phyloP scores from a whole-genome alignment of 768 basidiomycete genomes.

The Podaxis pistillaris region DNA sequence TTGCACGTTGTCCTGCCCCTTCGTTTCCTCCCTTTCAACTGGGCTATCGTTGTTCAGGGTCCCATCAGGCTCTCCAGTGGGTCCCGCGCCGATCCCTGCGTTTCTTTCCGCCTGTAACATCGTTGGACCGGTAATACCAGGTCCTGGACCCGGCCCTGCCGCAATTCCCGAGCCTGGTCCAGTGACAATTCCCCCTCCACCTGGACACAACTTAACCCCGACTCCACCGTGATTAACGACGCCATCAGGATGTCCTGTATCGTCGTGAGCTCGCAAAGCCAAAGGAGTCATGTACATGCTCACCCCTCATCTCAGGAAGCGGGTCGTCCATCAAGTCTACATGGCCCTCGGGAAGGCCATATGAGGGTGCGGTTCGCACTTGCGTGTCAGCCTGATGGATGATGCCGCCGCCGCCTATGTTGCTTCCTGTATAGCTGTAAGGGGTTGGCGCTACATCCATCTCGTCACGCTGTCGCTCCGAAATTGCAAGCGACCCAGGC shows the following conservation, averaged over 20 bases:
- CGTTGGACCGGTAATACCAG: background rate
- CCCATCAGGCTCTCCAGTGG: background rate
- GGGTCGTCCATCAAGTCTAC: background rate
- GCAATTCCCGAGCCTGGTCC: background rate
- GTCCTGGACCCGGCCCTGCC: background rate
- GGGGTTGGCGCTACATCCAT: background rate
- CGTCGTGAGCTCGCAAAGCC: background rate
- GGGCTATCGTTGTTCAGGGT: background rate
- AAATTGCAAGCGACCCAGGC: background rate
- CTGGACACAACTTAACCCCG: background rate
- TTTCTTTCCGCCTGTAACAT: background rate
- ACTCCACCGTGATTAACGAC: constrained; percentile 1
- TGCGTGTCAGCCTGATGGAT: background rate
- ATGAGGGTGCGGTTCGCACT: background rate
- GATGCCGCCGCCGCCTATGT: background rate
- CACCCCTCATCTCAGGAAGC: background rate
- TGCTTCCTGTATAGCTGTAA: background rate
- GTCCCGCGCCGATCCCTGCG: background rate
- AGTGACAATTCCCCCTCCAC: background rate
- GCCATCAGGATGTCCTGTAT: background rate
- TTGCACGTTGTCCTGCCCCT: background rate
- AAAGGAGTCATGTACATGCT: background rate
- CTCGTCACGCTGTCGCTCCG: background rate
- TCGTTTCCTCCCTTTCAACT: background rate
- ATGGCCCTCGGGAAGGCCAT: background rate